Evolutionary conservation across 768 basidiomycete species (phyloP), one percentile per base, ranked within the genome.

Genomic region (Agrocybe chaxingu): DNA sequence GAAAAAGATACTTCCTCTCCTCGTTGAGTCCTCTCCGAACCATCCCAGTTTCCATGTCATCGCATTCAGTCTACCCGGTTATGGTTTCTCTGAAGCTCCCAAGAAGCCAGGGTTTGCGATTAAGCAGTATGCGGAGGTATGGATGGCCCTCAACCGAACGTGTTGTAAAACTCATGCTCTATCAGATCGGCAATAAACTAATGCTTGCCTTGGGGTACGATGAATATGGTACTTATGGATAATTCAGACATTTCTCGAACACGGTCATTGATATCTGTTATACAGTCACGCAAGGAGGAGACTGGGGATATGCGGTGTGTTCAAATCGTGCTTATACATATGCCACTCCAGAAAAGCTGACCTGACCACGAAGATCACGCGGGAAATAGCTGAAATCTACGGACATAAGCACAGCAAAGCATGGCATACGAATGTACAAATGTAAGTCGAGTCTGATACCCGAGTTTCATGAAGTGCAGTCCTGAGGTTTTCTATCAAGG

Each of bases 31-130:
- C 0, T 69, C 72, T 1, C 64, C 70, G 0, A 69, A 77, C 4
- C 60, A 70, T 45, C 83, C 82, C 1, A 78, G 73, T 45, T 86
- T 87, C 60, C 81, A 85, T 54, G 80, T 87, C 16, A 80, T 87
- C 0, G 78, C 77, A 0, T 54, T 75, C 33, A 78, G 82, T 56
- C 56, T 85, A 11, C 85, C 83, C 7, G 81, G 81, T 0, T 86
- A 66, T 61, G 84, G 81, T 0, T 85, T 84, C 62, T 84, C 84
- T 0, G 74, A 81, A 38, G 79, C 75, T 0, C 75, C 80, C 0
- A 77, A 61, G 43, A 77, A 76, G 59, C 71, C 70, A 51, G 81
- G 82, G 0, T 85, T 85, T 53, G 58, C 55, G 7, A 32, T 66
- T 0, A 52, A 61, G n/a, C 80, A 84, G 42, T 82, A 77, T 47